Evolutionary conservation across 768 basidiomycete genomes (phyloP), one percentile per base, ranked within the genome.

Genomic region (Cantharellus cinnabarinus): DNA sequence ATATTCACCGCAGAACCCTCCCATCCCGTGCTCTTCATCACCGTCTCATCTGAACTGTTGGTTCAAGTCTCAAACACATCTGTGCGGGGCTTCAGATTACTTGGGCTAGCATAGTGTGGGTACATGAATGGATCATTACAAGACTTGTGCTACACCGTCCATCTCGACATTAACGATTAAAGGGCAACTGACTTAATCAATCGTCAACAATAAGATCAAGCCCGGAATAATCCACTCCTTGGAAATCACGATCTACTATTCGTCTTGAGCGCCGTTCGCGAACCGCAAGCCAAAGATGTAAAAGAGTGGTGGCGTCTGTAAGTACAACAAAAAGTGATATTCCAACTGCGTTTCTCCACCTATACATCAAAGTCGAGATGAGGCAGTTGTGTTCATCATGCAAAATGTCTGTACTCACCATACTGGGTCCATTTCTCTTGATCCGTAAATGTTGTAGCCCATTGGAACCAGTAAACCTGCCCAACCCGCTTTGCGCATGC

Each of bases 331-430:
- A 55, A 34, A 66, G 5, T 7, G 60, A 64, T 10, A 63, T 61
- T 15, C 67, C 67, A 34, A 67, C 39, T 15, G 64, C 57, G 59
- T 62, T 67, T 5, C 67, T 57, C 52, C 66, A 60, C 56, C 56
- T 57, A 14, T 38, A 54, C 10, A 54, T 10, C 10, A 10, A 38
- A 37, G 52, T 10, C 44, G 44, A 2, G 14, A 10, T 10, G 20
- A 48, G 44, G 44, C 14, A 48, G 10, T 10, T 10, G 44, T 48
- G 10, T 20, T 10, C 44, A 20, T 48, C 44, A 48, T 10, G 10
- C 14, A 48, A 20, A 48, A 20, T 20, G 44, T 29, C 20, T 29
- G 20, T 10, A 48, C 44, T 10, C 1, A 54, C 67, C 67, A 68
- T 1, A 66, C 62, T 5, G 67, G 67, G 48, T 68, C 67, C 34